These are phyloP conservation scores for Chrysochromulina parva DNA, from an alignment of 78 protist genomes.

Conservation along the genomic window DNA sequence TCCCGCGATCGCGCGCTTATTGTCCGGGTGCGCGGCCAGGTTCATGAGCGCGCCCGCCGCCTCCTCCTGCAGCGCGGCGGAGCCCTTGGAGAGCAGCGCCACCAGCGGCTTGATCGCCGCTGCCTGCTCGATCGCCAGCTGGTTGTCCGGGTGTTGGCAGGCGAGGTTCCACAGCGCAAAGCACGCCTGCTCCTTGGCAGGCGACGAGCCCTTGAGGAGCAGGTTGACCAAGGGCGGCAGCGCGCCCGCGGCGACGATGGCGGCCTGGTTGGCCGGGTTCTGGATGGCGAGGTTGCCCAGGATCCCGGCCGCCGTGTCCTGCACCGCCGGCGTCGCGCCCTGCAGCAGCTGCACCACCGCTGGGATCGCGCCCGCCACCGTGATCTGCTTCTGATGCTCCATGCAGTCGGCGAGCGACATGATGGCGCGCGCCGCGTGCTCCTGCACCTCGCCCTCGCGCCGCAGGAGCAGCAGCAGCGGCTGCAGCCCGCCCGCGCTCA, in stretches of 20 bases:
- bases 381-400: neutral
- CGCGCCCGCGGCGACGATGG: neutral
- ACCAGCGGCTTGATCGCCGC: neutral
- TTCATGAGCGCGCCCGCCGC: neutral
- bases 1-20: slow-evolving; percentile 2
- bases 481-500: neutral
- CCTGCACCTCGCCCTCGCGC: neutral
- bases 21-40: slow-evolving; percentile 15
- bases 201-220: neutral
- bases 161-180: slow-evolving; percentile 11
- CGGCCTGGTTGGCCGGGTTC: slow-evolving; percentile 1
- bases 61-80: slow-evolving; percentile 2
- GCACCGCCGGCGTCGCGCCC: neutral
- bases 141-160: neutral
- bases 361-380: neutral
- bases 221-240: neutral
- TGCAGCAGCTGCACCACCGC: neutral
- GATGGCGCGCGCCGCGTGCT: slow-evolving; percentile 24
- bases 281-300: slow-evolving; percentile 25
- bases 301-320: slow-evolving; percentile 10
- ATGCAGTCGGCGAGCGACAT: neutral
- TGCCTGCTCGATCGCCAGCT: neutral
- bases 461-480: slow-evolving; percentile 27
- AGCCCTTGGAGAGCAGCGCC: slow-evolving; percentile 5
- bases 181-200: neutral